Evolutionary conservation across 345 rosid genomes (phyloP), one percentile per base, ranked within the genome.

Genomic region (Psidium guajava): DNA sequence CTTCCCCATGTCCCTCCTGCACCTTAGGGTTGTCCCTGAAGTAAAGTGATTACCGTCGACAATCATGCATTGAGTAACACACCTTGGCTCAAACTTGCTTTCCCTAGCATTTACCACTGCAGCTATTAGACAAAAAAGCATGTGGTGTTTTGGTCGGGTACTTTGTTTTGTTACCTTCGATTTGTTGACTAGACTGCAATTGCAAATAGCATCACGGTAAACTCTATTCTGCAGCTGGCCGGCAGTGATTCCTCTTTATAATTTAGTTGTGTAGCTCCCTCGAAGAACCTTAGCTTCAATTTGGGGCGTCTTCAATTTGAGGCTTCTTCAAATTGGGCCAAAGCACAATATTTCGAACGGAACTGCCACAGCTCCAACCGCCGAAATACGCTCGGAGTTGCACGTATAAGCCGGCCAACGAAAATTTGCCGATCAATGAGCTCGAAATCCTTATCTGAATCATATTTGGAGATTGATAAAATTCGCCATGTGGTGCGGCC

Each of bases 11-110:
- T 47, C 50, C 50, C 50, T 47, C 50, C 50, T 47, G 2, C 50
- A 2, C 50, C 95, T 89, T 86, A 93, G 96, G 96, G 93, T 93
- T 84, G 91, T 95, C 89, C 99, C 99, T 73, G 98, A 97, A 91
- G 98, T 96, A 92, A 92, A 93, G 95, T 50, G 59, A 85, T 85
- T n/a, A 75, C 32, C 52, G 61, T 20, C 22, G 18, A 52, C 8
- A 54, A 49, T 52, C 25, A 16, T 7, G 51, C 10, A 83, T 47
- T 20, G 1, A 0, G 0, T 55, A 59, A 52, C 36, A 32, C 11
- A 12, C 25, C 58, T 83, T 16, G 56, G 32, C 58, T 82, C 11
- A 27, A 49, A 50, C 24, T 49, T 28, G 83, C 24, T 24, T 81
- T 49, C 54, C 49, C 1, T 81, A 1, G 83, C 52, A 81, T 15